Evolutionary conservation across 192 early-diverging fungal species (phyloP).

Genomic region (Coemansia sp.): DNA sequence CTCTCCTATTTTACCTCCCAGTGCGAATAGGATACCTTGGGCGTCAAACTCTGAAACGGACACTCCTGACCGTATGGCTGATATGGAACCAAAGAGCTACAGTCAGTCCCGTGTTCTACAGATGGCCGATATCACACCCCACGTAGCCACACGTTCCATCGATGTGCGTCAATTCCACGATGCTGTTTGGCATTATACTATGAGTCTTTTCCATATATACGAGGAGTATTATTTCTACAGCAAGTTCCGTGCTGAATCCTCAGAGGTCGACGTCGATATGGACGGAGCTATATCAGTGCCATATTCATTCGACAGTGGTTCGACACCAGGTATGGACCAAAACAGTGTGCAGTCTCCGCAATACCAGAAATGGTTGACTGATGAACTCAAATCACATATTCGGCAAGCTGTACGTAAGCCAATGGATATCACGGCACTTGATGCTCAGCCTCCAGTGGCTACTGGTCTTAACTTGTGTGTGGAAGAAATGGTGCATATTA

Average conservation of each 20-base stretch:
- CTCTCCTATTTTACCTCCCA: constrained; percentile 16
- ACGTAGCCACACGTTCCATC: constrained; percentile 1
- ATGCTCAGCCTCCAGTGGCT: constrained; percentile 34
- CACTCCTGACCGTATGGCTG: background rate
- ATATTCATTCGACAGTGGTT: no score
- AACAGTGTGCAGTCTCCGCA: constrained; percentile 27
- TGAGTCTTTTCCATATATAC: constrained; percentile 46
- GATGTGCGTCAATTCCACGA: constrained; percentile 44
- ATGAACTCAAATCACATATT: constrained; percentile 46
- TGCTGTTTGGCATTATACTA: constrained; percentile 46
- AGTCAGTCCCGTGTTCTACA: constrained; percentile 19
- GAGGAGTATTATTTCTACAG: constrained; percentile 48
- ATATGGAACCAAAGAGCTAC: constrained; percentile 25
- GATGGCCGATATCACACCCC: constrained; percentile 6
- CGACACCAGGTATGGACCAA: constrained; percentile 2
- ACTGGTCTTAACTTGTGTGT: constrained; percentile 32
- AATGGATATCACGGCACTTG: constrained; percentile 12
- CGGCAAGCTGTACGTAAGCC: constrained; percentile 31
- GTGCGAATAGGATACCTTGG: no score
- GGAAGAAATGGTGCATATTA: constrained; percentile 44
- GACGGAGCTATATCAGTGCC: constrained; percentile 5
- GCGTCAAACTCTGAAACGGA: no score
- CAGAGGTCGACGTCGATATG: constrained; percentile 8
- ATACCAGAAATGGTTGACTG: constrained; percentile 32
- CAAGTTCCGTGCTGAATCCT: constrained; percentile 38